phyloP scores from a whole-genome alignment of 2,329 filamentous ascomycete species.

The Trichoderma cornu-damae region DNA sequence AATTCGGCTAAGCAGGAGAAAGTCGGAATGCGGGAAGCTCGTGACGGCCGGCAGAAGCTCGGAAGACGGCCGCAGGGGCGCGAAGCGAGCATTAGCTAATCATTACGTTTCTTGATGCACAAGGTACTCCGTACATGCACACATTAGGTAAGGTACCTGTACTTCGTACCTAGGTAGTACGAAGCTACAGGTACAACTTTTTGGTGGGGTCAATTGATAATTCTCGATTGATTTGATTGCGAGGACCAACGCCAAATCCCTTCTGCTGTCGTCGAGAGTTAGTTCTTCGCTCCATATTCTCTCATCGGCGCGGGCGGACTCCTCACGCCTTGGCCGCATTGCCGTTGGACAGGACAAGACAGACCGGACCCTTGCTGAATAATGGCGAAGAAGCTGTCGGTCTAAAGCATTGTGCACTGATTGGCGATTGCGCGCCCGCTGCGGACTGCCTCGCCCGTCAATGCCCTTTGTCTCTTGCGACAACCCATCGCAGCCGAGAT shows the following conservation, averaged over 20 bases:
- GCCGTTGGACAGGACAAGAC: background rate
- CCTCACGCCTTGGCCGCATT: background rate
- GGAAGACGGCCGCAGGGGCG: background rate
- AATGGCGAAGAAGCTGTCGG: conserved; percentile 6
- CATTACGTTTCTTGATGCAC: conserved; percentile 14
- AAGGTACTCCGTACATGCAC: too few relatives aligned
- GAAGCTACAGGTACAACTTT: too few relatives aligned
- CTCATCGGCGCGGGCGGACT: conserved; percentile 3
- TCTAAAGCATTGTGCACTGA: conserved; percentile 6
- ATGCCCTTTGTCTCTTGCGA: conserved; percentile 8
- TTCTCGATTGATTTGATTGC: background rate
- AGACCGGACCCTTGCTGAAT: background rate
- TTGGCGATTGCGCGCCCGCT: conserved; percentile 12
- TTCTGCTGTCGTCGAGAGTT: background rate
- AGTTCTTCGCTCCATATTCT: background rate
- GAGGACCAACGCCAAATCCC: background rate
- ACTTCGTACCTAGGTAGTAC: too few relatives aligned
- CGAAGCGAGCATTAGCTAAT: conserved; percentile 1
- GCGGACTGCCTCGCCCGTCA: conserved; percentile 8
- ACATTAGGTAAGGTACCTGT: too few relatives aligned
- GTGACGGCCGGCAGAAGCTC: background rate
- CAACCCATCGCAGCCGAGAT: background rate
- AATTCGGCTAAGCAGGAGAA: conserved; percentile 30
- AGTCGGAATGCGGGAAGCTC: conserved; percentile 24
- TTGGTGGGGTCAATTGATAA: conserved; percentile 12